These are phyloP conservation scores for Stagonosporopsis tanaceti DNA, from an alignment of 2,329 filamentous ascomycete species.

Conservation along the genomic window DNA sequence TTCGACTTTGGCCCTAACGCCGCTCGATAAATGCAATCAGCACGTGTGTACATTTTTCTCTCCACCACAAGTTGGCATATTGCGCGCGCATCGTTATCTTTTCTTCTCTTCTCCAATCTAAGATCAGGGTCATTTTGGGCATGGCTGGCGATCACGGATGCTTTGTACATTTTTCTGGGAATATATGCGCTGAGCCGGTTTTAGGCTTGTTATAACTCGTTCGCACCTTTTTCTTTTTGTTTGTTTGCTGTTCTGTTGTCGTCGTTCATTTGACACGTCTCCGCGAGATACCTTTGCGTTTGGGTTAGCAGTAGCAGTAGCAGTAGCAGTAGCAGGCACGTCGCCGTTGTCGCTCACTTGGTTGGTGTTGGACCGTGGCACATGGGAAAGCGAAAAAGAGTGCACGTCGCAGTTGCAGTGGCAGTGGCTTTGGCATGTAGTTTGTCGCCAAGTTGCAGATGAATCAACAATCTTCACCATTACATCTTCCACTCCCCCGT, in stretches of 20 bases:
- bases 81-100: conserved; percentile 14
- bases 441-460: background rate
- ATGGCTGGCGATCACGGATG: conserved; percentile 33
- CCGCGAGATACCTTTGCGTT: conserved; percentile 23
- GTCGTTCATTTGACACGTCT: conserved; percentile 18
- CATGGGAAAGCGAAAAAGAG: background rate
- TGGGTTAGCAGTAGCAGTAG: background rate
- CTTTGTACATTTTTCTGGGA: conserved; percentile 35
- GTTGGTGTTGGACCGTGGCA: background rate
- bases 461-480: background rate
- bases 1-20: conserved; percentile 52
- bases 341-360: conserved; percentile 12
- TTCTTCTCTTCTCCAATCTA: conserved; percentile 26
- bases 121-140: conserved; percentile 27
- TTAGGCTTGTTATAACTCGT: background rate
- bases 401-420: background rate
- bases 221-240: conserved; percentile 2
- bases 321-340: background rate
- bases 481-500: too few relatives aligned
- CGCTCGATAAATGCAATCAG: conserved; percentile 27
- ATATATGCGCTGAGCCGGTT: conserved; percentile 22
- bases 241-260: background rate
- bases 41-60: conserved; percentile 8
- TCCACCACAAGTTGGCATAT: conserved; percentile 25
- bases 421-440: background rate